A percentile compares a stretch with the other conserved stretches of the same genome.
Conservation (phyloP, 2,329 filamentous ascomycete genomes). For the Diaporthe citrichinensis region DNA sequence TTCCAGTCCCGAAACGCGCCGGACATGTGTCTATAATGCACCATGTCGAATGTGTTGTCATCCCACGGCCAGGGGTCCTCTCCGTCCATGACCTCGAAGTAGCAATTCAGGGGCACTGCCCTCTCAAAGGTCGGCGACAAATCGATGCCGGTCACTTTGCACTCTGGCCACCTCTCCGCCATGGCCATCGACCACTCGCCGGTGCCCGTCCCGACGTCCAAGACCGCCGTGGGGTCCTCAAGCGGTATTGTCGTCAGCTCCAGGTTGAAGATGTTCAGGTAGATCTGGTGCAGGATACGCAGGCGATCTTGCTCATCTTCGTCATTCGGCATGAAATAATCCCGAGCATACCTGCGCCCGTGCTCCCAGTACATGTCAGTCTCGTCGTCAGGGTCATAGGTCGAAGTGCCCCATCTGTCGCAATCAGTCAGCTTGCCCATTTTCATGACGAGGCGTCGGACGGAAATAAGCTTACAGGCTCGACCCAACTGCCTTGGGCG, state of each 20-base stretch:
- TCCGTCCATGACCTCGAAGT: conserved; percentile 72
- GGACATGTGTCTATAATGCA: conserved; percentile 69
- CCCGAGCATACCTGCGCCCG: conserved; percentile 32
- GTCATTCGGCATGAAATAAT: conserved; percentile 45
- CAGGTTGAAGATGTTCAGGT: conserved; percentile 42
- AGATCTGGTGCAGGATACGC: conserved; percentile 45
- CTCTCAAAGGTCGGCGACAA: conserved; percentile 72
- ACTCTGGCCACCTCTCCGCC: conserved; percentile 51
- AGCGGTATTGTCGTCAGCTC: conserved; percentile 52
- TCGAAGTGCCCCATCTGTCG: conserved; percentile 29
- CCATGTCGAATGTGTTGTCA: conserved; percentile 66
- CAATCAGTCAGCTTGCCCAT: background rate
- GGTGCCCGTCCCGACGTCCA: conserved; percentile 73
- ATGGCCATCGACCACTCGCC: conserved; percentile 68
- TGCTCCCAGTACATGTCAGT: conserved; percentile 38
- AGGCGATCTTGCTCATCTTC: conserved; percentile 50
- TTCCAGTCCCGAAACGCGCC: conserved; percentile 71
- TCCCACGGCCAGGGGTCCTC: conserved; percentile 70
- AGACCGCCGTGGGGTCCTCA: conserved; percentile 58
- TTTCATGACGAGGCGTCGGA: background rate
- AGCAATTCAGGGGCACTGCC: conserved; percentile 70
- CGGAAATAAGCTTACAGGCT: background rate
- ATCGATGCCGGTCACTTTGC: conserved; percentile 71
- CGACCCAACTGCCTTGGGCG: background rate
- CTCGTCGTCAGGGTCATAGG: conserved; percentile 36